These are phyloP conservation scores for Fibroporia radiculosa DNA, from an alignment of 768 basidiomycete genomes.

Conservation along the genomic window DNA sequence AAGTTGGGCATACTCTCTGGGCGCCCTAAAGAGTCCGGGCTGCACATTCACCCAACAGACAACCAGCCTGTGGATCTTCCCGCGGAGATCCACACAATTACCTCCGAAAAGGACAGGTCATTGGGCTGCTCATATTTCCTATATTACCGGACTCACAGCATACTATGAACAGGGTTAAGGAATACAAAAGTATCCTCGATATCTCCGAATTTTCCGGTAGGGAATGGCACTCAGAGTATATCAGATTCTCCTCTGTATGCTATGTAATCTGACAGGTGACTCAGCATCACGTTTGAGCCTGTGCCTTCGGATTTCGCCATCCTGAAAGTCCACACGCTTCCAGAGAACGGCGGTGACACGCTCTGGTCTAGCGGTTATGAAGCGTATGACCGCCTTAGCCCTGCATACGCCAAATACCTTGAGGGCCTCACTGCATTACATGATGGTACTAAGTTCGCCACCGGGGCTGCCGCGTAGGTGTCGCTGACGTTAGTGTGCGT, in stretches of 20 bases:
- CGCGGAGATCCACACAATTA: constrained; percentile 47
- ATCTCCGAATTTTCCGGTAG: background rate
- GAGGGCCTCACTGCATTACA: constrained; percentile 54
- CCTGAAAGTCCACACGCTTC: constrained; percentile 28
- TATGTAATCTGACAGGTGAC: constrained; percentile 29
- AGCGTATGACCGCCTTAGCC: constrained; percentile 57
- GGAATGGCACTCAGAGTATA: background rate
- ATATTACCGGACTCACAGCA: too few relatives aligned
- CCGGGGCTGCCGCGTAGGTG: constrained; percentile 6
- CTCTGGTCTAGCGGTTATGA: constrained; percentile 42
- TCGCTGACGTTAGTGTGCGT: constrained; percentile 13
- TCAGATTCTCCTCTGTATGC: constrained; percentile 9
- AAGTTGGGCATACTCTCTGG: constrained; percentile 42
- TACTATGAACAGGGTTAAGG: constrained; percentile 21
- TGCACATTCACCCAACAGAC: constrained; percentile 44
- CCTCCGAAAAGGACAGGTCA: constrained; percentile 20
- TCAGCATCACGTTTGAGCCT: constrained; percentile 54
- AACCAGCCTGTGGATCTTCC: constrained; percentile 33
- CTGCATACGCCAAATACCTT: constrained; percentile 42
- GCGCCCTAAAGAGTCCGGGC: constrained; percentile 35
- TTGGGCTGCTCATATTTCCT: constrained; percentile 25
- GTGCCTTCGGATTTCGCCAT: constrained; percentile 54
- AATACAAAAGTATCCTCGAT: constrained; percentile 10
- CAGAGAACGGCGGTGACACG: constrained; percentile 29
- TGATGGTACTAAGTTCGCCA: constrained; percentile 34